Evolutionary conservation across 2,329 filamentous ascomycete species (phyloP), one percentile per base, ranked within the genome.

Genomic region (Penicillium sp.): DNA sequence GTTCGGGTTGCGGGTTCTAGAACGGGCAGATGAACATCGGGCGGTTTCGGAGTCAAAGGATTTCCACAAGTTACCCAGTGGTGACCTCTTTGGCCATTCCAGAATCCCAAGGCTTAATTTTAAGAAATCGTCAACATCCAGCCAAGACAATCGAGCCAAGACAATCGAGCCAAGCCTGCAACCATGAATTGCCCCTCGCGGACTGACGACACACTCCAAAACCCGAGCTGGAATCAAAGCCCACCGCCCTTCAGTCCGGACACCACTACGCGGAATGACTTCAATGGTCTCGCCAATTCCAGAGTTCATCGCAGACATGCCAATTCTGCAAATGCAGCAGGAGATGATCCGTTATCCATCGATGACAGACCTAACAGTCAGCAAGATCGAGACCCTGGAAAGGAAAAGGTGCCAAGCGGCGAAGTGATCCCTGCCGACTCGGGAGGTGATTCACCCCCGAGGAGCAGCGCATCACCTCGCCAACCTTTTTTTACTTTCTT

Each of bases 141-240:
- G 38, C 41, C 25, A 44, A 44, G 36, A 3, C 23, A 29, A 16
- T 0, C 5, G 38, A 43, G 15, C 23, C 39, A 25, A 43, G 40
- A 10, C 7, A 25, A 10, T 7, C 21, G 9, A n/a, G 23, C 47
- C 36, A 51, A 55, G 43, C 41, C 19, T 19, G 38, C 21, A 51
- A 52, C 53, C 50, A 88, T 88, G 86, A 88, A 88, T 67, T 87
- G 85, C 69, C 85, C 85, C 56, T 87, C 85, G 6, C 78, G 84
- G 63, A 84, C 79, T 33, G 85, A 88, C 59, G 79, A 84, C 55
- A 76, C 79, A 31, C 70, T 79, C 49, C 75, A 78, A 48, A 79
- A 82, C 50, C 78, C 79, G 23, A 78, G 76, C 52, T 85, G 80
- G 75, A 88, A 88, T 66, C 86, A 88, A 71, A 87, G 78, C 60